These are phyloP conservation scores for Ceraceosorus bombacis DNA, from an alignment of 1,284 basidiomycete species.

Conservation along the genomic window DNA sequence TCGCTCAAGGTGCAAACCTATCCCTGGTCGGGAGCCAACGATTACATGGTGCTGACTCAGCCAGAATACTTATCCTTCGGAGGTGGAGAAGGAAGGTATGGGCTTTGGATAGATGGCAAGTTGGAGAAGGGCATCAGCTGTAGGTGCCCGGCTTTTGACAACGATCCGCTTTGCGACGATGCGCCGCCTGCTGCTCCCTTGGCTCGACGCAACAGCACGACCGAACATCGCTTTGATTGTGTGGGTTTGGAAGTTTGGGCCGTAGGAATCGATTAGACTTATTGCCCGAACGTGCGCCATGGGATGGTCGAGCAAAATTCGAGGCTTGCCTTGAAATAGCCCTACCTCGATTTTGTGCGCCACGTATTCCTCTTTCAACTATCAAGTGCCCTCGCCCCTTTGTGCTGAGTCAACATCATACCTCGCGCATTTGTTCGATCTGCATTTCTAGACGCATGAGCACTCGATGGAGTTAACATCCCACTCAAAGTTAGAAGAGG, in stretches of 20 bases:
- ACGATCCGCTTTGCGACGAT: slow-evolving; percentile 64
- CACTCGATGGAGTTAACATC: no score
- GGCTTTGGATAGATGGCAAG: slow-evolving; percentile 76
- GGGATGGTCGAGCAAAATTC: no score
- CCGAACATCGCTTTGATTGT: slow-evolving; percentile 64
- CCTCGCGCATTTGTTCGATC: no score
- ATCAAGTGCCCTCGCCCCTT: no score
- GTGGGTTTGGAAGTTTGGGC: slow-evolving; percentile 78
- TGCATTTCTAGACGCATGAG: no score
- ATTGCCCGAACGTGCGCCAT: background rate
- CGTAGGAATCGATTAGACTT: slow-evolving; percentile 52
- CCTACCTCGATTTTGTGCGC: no score
- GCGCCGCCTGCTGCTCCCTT: no score
- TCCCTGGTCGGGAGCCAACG: slow-evolving; percentile 82
- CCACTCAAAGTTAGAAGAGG: no score
- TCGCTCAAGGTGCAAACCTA: slow-evolving; percentile 55
- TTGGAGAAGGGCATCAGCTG: slow-evolving; percentile 77
- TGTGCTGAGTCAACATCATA: no score
- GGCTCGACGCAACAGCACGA: slow-evolving; percentile 48
- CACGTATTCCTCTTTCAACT: no score
- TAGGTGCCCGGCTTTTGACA: slow-evolving; percentile 76
- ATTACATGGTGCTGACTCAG: slow-evolving; percentile 76
- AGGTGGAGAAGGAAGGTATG: slow-evolving; percentile 50
- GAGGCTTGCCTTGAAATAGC: no score
- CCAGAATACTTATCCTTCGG: slow-evolving; percentile 50